Percentiles rank a stretch among this genome's conserved stretches.
Evolutionary conservation across 2,329 filamentous ascomycete genomes (phyloP).

Genomic region (Ophiocordyceps polyrhachis-furcata): DNA sequence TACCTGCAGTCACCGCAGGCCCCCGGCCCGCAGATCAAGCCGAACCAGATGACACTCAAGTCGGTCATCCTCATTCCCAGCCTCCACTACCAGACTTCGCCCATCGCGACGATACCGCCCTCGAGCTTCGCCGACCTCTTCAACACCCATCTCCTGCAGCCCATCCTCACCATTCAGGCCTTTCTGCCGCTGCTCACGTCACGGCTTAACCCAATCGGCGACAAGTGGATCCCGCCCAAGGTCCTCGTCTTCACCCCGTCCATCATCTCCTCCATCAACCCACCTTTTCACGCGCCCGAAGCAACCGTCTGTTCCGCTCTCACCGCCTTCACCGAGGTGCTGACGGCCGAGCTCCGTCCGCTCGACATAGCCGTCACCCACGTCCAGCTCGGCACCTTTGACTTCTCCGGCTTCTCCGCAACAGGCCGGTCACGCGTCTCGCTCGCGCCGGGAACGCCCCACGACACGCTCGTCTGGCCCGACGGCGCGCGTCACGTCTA

Average conservation of each 20-base stretch:
- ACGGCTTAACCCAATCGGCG: constrained; percentile 33
- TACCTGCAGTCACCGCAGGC: constrained; percentile 58
- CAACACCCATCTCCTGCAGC: constrained; percentile 79
- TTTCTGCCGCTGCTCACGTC: constrained; percentile 65
- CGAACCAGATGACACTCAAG: constrained; percentile 58
- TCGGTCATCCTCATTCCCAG: constrained; percentile 73
- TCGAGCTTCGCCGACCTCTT: constrained; percentile 77
- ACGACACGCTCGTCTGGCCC: constrained; percentile 42
- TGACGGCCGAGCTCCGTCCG: constrained; percentile 61
- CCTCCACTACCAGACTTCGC: constrained; percentile 60
- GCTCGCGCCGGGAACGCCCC: constrained; percentile 14
- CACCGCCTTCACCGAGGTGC: constrained; percentile 65
- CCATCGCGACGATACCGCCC: constrained; percentile 68
- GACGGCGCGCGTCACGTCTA: constrained; percentile 41
- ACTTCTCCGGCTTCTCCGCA: constrained; percentile 50
- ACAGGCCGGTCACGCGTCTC: constrained; percentile 13
- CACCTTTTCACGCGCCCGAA: constrained; percentile 70
- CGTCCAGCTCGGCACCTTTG: constrained; percentile 80
- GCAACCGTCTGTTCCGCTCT: constrained; percentile 71
- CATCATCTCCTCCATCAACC: constrained; percentile 62
- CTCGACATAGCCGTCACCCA: constrained; percentile 66
- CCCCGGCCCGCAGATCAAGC: constrained; percentile 56
- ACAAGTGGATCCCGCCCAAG: constrained; percentile 38
- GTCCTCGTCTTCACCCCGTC: constrained; percentile 63
- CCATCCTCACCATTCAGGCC: constrained; percentile 72